Conservation (phyloP, 768 basidiomycete species). For the Macrolepiota albuminosa region DNA sequence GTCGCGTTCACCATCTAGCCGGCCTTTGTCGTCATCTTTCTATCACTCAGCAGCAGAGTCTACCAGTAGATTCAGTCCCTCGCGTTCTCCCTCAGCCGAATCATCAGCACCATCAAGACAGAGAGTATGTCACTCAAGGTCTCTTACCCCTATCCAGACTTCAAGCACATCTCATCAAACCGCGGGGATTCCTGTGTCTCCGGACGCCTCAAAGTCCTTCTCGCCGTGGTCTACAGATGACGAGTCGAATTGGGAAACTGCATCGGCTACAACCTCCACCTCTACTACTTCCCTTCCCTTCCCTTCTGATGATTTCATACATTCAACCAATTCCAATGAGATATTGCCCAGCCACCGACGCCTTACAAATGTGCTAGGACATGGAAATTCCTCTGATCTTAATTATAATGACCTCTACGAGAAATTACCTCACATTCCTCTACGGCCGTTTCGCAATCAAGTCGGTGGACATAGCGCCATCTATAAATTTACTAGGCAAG, state of each 20-base stretch:
- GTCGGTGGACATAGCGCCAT: constrained; percentile 97
- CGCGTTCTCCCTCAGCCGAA: constrained; percentile 9
- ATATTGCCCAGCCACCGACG: constrained; percentile 1
- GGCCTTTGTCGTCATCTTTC: constrained; percentile 19
- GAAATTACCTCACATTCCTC: constrained; percentile 80
- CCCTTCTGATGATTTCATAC: constrained; percentile 13
- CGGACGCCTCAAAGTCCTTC: constrained; percentile 28
- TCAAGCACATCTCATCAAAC: constrained; percentile 20
- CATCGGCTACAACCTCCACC: constrained; percentile 56
- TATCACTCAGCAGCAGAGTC: constrained; percentile 20
- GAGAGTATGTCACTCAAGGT: constrained; percentile 26
- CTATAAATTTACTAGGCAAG: constrained; percentile 95
- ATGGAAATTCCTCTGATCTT: constrained; percentile 24
- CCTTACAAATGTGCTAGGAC: not conserved
- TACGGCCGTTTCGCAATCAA: constrained; percentile 95
- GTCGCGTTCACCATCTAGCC: constrained; percentile 39
- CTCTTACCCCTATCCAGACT: constrained; percentile 35
- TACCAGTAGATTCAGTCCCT: constrained; percentile 5
- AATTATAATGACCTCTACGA: constrained; percentile 42
- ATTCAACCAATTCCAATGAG: constrained; percentile 3
- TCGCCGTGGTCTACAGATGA: constrained; percentile 77
- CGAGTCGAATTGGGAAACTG: constrained; percentile 73
- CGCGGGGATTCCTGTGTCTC: constrained; percentile 25
- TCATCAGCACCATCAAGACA: constrained; percentile 19
- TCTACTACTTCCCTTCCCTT: constrained; percentile 49